These are phyloP conservation scores for Backusella macrospora DNA, from an alignment of 192 early-diverging fungal species.

Conservation along the genomic window DNA sequence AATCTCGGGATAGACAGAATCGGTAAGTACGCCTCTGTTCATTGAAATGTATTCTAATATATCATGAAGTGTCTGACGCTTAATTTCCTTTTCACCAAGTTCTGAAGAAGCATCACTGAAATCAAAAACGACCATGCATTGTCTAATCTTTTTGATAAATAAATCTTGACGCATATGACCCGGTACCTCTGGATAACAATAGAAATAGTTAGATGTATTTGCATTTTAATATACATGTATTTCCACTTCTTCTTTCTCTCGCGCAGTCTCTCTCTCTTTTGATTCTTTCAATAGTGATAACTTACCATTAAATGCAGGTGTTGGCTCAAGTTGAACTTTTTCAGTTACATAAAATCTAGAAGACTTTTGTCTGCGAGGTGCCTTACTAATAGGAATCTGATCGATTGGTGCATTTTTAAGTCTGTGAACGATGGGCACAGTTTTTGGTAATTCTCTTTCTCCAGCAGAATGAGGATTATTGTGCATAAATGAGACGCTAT, in stretches of 20 bases:
- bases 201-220: background rate
- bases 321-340: conserved; percentile 77
- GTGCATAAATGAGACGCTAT: conserved; percentile 30
- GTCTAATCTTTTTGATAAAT: conserved; percentile 78
- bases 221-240: background rate
- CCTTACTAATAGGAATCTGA: conserved; percentile 77
- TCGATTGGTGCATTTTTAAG: conserved; percentile 65
- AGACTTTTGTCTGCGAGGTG: conserved; percentile 78
- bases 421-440: conserved; percentile 43
- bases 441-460: conserved; percentile 30
- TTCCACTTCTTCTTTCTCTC: background rate
- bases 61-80: conserved; percentile 78
- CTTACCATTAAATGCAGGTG: conserved; percentile 74
- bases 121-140: conserved; percentile 85
- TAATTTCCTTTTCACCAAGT: conserved; percentile 86
- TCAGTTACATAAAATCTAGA: conserved; percentile 87
- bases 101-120: conserved; percentile 80
- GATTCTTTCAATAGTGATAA: background rate
- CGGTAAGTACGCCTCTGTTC: conserved; percentile 77
- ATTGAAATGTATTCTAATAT: conserved; percentile 82
- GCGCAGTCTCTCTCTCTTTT: background rate
- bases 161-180: conserved; percentile 74
- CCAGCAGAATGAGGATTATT: conserved; percentile 13
- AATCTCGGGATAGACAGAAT: conserved; percentile 78
- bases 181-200: conserved; percentile 55